A percentile compares a stretch with the other conserved stretches of the same genome.
These are phyloP conservation scores for Phytophthora sansomeana DNA, from an alignment of 352 stramenopile genomes.

Conservation along the genomic window DNA sequence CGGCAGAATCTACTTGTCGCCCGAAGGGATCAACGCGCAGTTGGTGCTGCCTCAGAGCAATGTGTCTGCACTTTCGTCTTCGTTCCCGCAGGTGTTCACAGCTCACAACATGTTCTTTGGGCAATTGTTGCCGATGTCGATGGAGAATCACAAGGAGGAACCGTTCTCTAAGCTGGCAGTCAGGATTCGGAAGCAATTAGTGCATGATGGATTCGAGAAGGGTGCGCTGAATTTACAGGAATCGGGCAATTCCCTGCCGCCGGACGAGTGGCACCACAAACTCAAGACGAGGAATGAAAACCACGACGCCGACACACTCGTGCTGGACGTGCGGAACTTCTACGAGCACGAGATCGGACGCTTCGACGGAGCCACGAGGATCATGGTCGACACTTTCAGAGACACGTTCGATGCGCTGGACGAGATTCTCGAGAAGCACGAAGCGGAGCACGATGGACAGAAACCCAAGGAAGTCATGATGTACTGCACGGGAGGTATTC, in stretches of 20 bases:
- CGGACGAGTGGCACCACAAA: conserved; percentile 51
- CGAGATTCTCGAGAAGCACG: conserved; percentile 48
- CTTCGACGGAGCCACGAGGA: conserved; percentile 56
- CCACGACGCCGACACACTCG: conserved; percentile 34
- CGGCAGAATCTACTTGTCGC: conserved; percentile 92
- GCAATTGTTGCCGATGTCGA: conserved; percentile 19
- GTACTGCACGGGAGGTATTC: conserved; percentile 74
- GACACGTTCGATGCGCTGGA: conserved; percentile 65
- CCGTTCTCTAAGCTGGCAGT: conserved; percentile 89
- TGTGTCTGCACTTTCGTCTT: conserved; percentile 47
- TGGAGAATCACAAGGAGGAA: conserved; percentile 4
- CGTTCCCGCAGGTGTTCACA: conserved; percentile 33
- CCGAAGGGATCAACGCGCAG: conserved; percentile 96
- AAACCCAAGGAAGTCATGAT: conserved; percentile 60
- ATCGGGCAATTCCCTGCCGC: conserved; percentile 25
- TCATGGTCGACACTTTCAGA: conserved; percentile 73
- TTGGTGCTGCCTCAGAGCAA: conserved; percentile 85
- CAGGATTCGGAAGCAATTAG: conserved; percentile 88
- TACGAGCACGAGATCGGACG: conserved; percentile 68
- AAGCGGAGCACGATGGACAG: conserved; percentile 38
- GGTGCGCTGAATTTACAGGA: conserved; percentile 36
- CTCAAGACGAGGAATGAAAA: conserved; percentile 40
- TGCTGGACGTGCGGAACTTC: conserved; percentile 63
- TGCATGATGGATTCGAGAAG: conserved; percentile 85
- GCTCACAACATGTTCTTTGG: conserved; percentile 40